These are phyloP conservation scores for Kwoniella botswanensis DNA, from an alignment of 768 basidiomycete species.

Conservation along the genomic window DNA sequence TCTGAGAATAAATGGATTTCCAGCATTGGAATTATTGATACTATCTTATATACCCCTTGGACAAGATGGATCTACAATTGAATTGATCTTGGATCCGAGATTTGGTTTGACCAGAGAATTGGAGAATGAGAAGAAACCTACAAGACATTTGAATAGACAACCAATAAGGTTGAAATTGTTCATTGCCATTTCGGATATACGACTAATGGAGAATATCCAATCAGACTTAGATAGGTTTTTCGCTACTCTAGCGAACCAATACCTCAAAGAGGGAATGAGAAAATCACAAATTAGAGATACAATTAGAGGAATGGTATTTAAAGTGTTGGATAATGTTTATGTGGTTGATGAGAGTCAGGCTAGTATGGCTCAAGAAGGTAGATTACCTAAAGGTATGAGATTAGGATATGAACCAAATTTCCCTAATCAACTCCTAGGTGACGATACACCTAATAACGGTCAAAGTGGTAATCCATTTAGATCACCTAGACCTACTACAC, in stretches of 20 bases:
- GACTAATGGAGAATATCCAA: conserved; percentile 5
- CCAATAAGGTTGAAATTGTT: conserved; percentile 9
- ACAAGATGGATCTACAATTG: conserved; percentile 9
- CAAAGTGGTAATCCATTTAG: not conserved
- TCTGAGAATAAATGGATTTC: conserved; percentile 5
- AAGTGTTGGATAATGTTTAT: conserved; percentile 11
- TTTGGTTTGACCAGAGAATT: conserved; percentile 6
- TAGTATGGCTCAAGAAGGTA: not conserved
- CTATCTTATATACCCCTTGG: conserved; percentile 16
- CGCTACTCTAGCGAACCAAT: not conserved
- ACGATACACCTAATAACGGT: not conserved
- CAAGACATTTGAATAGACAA: not conserved
- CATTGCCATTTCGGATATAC: not conserved
- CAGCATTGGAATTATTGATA: conserved; percentile 15
- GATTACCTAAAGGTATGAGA: conserved; percentile 10
- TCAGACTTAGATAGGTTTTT: conserved; percentile 7
- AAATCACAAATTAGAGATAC: not conserved
- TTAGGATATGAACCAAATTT: conserved; percentile 10
- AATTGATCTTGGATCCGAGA: conserved; percentile 5
- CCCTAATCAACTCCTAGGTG: not conserved
- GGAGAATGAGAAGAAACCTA: not conserved
- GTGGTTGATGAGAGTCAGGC: conserved; percentile 18
- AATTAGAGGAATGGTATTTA: not conserved
- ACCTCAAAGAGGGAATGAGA: not conserved
- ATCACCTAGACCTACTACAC: not conserved